These are phyloP conservation scores for Pichia kluyveri DNA, from an alignment of 805 yeast genomes.

Conservation along the genomic window DNA sequence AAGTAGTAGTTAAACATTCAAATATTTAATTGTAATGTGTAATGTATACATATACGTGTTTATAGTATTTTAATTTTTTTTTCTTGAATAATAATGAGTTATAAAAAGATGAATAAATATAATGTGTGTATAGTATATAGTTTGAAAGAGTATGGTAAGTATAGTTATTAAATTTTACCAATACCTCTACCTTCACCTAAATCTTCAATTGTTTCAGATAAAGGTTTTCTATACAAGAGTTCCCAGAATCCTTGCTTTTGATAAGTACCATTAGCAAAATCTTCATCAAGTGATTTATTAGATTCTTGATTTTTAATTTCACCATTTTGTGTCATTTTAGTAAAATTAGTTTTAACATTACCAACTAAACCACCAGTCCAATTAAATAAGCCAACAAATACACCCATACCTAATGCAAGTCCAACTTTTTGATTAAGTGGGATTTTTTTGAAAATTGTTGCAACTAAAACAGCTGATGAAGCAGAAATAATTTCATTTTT, in stretches of 20 bases:
- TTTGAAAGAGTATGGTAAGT: neutral
- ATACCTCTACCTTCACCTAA: constrained; percentile 64
- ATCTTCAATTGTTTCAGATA: constrained; percentile 68
- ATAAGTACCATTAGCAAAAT: constrained; percentile 22
- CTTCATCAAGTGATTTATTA: constrained; percentile 28
- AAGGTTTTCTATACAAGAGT: constrained; percentile 68
- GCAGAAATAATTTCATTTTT: constrained; percentile 23
- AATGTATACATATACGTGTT: too few relatives aligned
- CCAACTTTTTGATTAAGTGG: constrained; percentile 36
- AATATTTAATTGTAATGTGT: constrained; percentile 6
- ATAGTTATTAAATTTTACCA: constrained; percentile 22
- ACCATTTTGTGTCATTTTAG: constrained; percentile 31
- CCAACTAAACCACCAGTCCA: constrained; percentile 50
- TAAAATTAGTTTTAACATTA: constrained; percentile 35
- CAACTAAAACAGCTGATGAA: constrained; percentile 15
- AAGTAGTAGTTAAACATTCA: constrained; percentile 38
- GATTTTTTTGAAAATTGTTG: constrained; percentile 18
- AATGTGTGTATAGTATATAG: neutral
- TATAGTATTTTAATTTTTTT: too few relatives aligned
- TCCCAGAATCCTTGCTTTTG: constrained; percentile 67
- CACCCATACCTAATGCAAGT: constrained; percentile 34
- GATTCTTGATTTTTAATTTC: constrained; percentile 32
- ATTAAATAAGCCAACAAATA: constrained; percentile 33
- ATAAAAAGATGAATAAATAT: constrained; percentile 1
- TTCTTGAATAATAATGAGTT: too few relatives aligned